A percentile compares a stretch with the other conserved stretches of the same genome.
These are phyloP conservation scores for Trifolium subterraneum DNA, from an alignment of 306 rosid genomes.

Conservation along the genomic window DNA sequence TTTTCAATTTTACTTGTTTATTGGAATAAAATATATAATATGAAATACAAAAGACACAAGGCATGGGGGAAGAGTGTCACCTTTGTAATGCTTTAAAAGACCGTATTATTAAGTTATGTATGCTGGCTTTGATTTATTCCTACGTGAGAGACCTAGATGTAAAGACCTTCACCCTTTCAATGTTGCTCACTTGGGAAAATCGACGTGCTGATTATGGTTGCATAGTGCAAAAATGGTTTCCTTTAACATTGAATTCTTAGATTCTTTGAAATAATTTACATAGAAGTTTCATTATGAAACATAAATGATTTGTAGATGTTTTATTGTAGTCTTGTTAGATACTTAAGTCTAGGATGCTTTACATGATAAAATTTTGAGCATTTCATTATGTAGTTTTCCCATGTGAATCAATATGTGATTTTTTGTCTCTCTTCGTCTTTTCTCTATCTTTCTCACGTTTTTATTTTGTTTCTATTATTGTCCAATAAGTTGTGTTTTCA, in stretches of 20 bases:
- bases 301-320: constrained; percentile 16
- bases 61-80: constrained; percentile 4
- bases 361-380: background rate
- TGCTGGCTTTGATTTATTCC: constrained; percentile 29
- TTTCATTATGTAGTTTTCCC: constrained; percentile 9
- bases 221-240: constrained; percentile 28
- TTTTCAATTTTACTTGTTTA: constrained; percentile 22
- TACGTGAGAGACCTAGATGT: constrained; percentile 3
- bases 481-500: constrained; percentile 33
- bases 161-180: constrained; percentile 4
- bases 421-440: background rate
- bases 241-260: constrained; percentile 14
- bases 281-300: background rate
- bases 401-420: background rate
- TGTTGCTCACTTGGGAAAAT: constrained; percentile 25
- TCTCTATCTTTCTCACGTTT: background rate
- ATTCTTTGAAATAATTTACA: constrained; percentile 9
- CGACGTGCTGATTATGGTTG: constrained; percentile 33
- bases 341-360: background rate
- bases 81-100: background rate
- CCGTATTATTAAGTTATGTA: constrained; percentile 26
- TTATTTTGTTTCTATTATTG: constrained; percentile 34
- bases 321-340: background rate
- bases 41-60: background rate
- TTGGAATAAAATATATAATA: constrained; percentile 16